These are phyloP conservation scores for Withania somnifera DNA, from an alignment of 305 asterid genomes.

Conservation along the genomic window DNA sequence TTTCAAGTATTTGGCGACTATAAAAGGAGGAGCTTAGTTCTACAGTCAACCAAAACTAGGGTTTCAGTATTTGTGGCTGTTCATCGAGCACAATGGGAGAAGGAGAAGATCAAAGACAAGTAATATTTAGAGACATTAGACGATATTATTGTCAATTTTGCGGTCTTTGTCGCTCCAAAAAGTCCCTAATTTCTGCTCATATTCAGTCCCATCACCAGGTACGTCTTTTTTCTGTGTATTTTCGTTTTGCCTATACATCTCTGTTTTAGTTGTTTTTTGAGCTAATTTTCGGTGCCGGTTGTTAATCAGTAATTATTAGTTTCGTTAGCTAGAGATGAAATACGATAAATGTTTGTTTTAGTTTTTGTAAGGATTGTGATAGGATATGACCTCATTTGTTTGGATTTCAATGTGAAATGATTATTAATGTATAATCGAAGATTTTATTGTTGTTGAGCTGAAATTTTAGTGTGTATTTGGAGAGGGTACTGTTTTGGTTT, in stretches of 20 bases:
- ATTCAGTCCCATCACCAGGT: conserved; percentile 54
- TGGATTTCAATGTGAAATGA: background rate
- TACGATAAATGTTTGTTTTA: background rate
- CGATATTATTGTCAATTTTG: conserved; percentile 71
- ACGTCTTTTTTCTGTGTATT: background rate
- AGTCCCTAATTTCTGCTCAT: conserved; percentile 55
- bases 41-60: background rate
- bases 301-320: background rate
- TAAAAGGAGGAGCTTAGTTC: background rate
- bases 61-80: background rate
- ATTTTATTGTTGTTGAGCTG: background rate
- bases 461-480: background rate
- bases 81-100: background rate
- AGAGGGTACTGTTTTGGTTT: background rate
- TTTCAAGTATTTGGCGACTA: background rate
- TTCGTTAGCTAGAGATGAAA: background rate
- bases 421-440: background rate
- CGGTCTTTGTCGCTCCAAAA: conserved; percentile 84
- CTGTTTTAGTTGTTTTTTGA: background rate
- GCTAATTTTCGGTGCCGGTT: background rate
- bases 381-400: background rate
- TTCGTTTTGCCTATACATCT: background rate
- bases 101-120: conserved; percentile 4
- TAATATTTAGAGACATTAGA: conserved; percentile 58
- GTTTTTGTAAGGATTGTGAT: background rate